These are phyloP conservation scores for Kuraishia borneana DNA, from an alignment of 805 yeast genomes.

Conservation along the genomic window DNA sequence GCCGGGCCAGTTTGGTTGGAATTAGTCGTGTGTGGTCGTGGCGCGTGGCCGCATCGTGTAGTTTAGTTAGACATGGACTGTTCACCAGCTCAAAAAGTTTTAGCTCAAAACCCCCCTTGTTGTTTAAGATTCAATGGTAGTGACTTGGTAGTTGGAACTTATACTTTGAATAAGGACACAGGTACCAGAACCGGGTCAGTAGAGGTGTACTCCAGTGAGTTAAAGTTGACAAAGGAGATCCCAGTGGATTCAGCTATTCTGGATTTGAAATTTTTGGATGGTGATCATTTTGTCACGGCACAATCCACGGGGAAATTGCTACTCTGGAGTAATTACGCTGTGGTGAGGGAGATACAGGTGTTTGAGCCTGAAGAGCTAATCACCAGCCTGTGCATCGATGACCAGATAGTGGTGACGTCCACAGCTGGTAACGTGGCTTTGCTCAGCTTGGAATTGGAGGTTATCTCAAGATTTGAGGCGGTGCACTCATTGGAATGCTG, in stretches of 20 bases:
- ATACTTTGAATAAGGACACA: slow-evolving; percentile 46
- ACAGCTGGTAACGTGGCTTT: slow-evolving; percentile 56
- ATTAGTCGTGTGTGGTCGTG: no score
- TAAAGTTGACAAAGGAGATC: neutral
- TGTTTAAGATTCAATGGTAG: slow-evolving; percentile 51
- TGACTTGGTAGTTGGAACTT: slow-evolving; percentile 67
- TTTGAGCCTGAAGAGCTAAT: slow-evolving; percentile 40
- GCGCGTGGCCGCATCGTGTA: no score
- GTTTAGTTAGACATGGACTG: no score
- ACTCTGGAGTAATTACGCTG: slow-evolving; percentile 41
- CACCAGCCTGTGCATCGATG: slow-evolving; percentile 42
- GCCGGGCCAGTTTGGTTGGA: no score
- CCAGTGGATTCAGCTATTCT: slow-evolving; percentile 47
- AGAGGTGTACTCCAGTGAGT: slow-evolving; percentile 23
- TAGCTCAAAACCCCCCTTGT: slow-evolving; percentile 79
- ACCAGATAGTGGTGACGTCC: slow-evolving; percentile 38
- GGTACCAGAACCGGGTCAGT: slow-evolving; percentile 56
- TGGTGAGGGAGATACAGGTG: slow-evolving; percentile 21
- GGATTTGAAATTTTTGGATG: slow-evolving; percentile 59
- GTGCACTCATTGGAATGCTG: slow-evolving; percentile 76
- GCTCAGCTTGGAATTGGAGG: slow-evolving; percentile 23
- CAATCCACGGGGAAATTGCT: slow-evolving; percentile 74
- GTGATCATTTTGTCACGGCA: slow-evolving; percentile 39
- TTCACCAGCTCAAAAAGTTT: no score
- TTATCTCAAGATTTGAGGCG: slow-evolving; percentile 24